Percentiles rank a stretch among this genome's conserved stretches.
Evolutionary conservation across 345 rosid genomes (phyloP).

Genomic region (Boechera retrofracta): DNA sequence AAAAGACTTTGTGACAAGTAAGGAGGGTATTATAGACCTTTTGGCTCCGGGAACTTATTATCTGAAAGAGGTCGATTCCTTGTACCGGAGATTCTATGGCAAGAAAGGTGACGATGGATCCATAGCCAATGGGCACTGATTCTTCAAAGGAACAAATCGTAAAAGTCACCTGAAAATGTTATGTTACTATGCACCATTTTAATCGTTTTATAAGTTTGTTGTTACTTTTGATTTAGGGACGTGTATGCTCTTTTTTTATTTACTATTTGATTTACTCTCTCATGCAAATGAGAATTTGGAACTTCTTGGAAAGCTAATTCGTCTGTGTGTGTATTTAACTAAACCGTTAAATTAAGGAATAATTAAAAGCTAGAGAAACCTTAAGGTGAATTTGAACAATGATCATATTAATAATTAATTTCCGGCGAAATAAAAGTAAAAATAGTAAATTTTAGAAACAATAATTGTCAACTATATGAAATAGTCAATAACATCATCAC

Average conservation of each 20-base stretch:
- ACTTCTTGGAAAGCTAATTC: neutral
- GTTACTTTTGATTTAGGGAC: conserved; percentile 37
- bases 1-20: conserved; percentile 91
- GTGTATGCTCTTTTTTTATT: conserved; percentile 32
- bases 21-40: conserved; percentile 68
- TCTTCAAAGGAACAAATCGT: conserved; percentile 12
- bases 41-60: conserved; percentile 91
- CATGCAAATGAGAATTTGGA: conserved; percentile 13
- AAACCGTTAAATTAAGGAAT: neutral
- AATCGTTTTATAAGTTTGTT: conserved; percentile 33
- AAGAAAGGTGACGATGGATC: conserved; percentile 67
- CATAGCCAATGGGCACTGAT: conserved; percentile 73
- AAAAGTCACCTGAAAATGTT: conserved; percentile 13
- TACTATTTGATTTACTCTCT: conserved; percentile 35
- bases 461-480: too few species aligned
- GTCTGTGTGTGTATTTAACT: neutral
- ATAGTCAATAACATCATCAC: too few species aligned
- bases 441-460: too few species aligned
- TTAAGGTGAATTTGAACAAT: too few species aligned
- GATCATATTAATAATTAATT: too few species aligned
- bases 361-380: too few species aligned
- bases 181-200: conserved; percentile 20
- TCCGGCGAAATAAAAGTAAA: too few species aligned
- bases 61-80: conserved; percentile 89
- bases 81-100: conserved; percentile 92